phyloP scores from a whole-genome alignment of 805 yeast genomes.

The Candida succiphila region DNA sequence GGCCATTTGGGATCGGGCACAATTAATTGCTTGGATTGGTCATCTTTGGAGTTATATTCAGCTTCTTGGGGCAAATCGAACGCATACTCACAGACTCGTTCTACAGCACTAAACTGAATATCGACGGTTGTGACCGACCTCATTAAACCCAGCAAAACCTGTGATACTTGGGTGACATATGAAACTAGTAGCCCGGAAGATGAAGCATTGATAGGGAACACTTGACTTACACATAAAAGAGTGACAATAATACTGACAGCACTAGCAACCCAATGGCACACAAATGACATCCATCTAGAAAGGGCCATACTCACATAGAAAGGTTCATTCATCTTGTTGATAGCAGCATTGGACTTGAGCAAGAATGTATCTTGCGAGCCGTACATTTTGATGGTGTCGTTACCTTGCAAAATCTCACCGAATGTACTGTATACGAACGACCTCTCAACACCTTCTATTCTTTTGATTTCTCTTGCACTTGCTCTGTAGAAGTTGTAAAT shows the following conservation, averaged over 20 bases:
- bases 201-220: slow-evolving; percentile 32
- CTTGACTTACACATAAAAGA: slow-evolving; percentile 33
- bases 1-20: slow-evolving; percentile 51
- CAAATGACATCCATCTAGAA: slow-evolving; percentile 40
- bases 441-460: slow-evolving; percentile 38
- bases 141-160: slow-evolving; percentile 31
- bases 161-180: slow-evolving; percentile 37
- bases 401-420: slow-evolving; percentile 38
- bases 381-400: slow-evolving; percentile 36
- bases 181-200: slow-evolving; percentile 37
- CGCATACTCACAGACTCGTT: slow-evolving; percentile 55
- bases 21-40: slow-evolving; percentile 27
- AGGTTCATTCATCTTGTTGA: slow-evolving; percentile 36
- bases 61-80: slow-evolving; percentile 52
- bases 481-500: slow-evolving; percentile 36
- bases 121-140: slow-evolving; percentile 40
- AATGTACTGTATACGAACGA: slow-evolving; percentile 39
- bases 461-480: slow-evolving; percentile 35
- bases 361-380: slow-evolving; percentile 19
- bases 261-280: slow-evolving; percentile 32
- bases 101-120: slow-evolving; percentile 51
- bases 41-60: slow-evolving; percentile 21
- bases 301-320: slow-evolving; percentile 31
- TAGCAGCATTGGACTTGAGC: slow-evolving; percentile 24
- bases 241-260: slow-evolving; percentile 30